Evolutionary conservation across 345 rosid genomes (phyloP).

Genomic region (Laguncularia racemosa): DNA sequence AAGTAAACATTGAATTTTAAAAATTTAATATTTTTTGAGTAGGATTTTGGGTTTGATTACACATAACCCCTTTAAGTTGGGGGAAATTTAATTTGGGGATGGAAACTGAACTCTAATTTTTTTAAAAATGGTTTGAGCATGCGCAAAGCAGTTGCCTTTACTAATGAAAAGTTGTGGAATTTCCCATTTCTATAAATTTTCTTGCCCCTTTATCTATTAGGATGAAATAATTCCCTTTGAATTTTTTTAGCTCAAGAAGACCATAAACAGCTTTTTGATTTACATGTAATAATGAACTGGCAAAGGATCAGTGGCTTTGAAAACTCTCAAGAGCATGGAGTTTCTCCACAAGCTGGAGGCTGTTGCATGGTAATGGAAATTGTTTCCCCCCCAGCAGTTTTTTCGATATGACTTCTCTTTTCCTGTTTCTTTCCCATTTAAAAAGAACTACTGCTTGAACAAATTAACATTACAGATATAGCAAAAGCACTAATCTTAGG

Average conservation of each 20-base stretch:
- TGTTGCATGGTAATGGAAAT: conserved; percentile 62
- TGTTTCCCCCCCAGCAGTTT: not conserved
- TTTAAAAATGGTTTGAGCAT: no score
- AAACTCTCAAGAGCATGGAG: conserved; percentile 57
- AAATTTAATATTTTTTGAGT: no score
- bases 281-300: conserved; percentile 36
- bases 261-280: not conserved
- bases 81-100: no score
- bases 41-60: no score
- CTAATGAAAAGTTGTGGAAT: not conserved
- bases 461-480: no score
- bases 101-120: no score
- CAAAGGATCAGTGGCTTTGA: conserved; percentile 34
- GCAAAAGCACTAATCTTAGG: no score
- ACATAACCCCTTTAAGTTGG: not conserved
- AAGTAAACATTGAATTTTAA: no score
- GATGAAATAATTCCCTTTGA: not conserved
- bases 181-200: not conserved
- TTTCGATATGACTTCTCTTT: not conserved
- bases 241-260: not conserved
- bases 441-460: no score
- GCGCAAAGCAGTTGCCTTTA: not conserved
- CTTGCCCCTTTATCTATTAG: not conserved
- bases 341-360: conserved; percentile 91
- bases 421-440: not conserved